A percentile compares a stretch with the other conserved stretches of the same genome.
Evolutionary conservation across 495 filamentous ascomycete genomes (phyloP).

Genomic region (Penicillium atrosanguineum): DNA sequence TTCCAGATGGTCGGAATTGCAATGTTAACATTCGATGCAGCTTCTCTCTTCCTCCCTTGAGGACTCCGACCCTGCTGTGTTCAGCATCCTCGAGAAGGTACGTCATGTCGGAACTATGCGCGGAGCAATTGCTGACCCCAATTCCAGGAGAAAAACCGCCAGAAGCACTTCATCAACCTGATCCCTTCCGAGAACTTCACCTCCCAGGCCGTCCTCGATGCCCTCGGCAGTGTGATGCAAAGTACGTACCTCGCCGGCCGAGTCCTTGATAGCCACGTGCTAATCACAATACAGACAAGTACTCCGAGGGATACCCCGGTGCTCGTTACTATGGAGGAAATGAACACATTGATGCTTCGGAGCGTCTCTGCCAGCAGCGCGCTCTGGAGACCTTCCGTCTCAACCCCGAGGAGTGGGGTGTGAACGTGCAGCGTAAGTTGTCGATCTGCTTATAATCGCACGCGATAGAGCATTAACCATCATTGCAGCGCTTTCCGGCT

Average conservation of each 20-base stretch:
- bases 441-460: background rate
- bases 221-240: slow-evolving; percentile 97
- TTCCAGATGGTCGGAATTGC: background rate
- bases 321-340: slow-evolving; percentile 98
- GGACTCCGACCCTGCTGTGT: slow-evolving; percentile 83
- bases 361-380: slow-evolving; percentile 83
- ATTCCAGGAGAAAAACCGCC: slow-evolving; percentile 82
- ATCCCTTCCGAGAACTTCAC: slow-evolving; percentile 99
- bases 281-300: slow-evolving; percentile 70
- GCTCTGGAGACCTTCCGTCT: slow-evolving; percentile 85
- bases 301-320: slow-evolving; percentile 97
- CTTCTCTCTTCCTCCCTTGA: slow-evolving; percentile 75
- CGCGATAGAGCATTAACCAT: slow-evolving; percentile 14
- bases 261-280: background rate
- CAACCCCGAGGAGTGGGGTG: slow-evolving; percentile 86
- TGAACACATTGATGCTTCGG: slow-evolving; percentile 88
- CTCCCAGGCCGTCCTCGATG: slow-evolving; percentile 93
- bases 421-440: slow-evolving; percentile 88
- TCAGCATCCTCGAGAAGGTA: slow-evolving; percentile 87
- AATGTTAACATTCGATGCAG: slow-evolving; percentile 41
- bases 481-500: slow-evolving; percentile 81
- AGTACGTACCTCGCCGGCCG: slow-evolving; percentile 54
- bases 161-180: slow-evolving; percentile 97
- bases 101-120: slow-evolving; percentile 12
- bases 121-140: slow-evolving; percentile 12